Conservation (phyloP, 805 yeast genomes). For the Cyberlindnera xylosilytica region DNA sequence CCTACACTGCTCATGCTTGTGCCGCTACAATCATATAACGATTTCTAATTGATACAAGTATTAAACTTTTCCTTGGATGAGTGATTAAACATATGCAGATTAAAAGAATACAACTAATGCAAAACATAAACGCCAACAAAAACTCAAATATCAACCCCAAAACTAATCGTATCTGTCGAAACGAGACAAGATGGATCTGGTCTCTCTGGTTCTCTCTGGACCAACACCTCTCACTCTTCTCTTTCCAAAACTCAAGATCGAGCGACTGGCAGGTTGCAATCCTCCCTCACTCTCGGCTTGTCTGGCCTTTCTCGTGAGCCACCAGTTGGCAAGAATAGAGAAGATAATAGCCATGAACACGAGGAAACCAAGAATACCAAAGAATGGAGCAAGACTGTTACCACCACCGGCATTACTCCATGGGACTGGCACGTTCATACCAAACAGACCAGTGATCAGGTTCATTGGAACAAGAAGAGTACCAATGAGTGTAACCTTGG, state of each 20-base stretch:
- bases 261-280: conserved; percentile 26
- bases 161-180: conserved; percentile 25
- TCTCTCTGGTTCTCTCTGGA: conserved; percentile 21
- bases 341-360: conserved; percentile 38
- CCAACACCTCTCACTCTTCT: conserved; percentile 16
- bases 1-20: too few species aligned
- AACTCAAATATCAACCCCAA: too few species aligned
- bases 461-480: conserved; percentile 88
- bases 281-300: conserved; percentile 24
- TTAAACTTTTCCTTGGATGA: too few species aligned
- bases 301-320: conserved; percentile 35
- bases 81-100: neutral
- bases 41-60: too few species aligned
- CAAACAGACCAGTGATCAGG: conserved; percentile 86
- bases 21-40: too few species aligned
- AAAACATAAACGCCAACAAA: neutral
- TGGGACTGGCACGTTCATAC: conserved; percentile 92
- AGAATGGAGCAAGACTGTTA: conserved; percentile 57
- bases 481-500: conserved; percentile 88
- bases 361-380: conserved; percentile 59
- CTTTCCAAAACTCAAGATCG: conserved; percentile 29
- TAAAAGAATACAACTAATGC: neutral
- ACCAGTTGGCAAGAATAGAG: conserved; percentile 38
- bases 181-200: conserved; percentile 28
- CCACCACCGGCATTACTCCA: conserved; percentile 44